phyloP scores from a whole-genome alignment of 2,329 filamentous ascomycete species.

The Epichloe typhina region DNA sequence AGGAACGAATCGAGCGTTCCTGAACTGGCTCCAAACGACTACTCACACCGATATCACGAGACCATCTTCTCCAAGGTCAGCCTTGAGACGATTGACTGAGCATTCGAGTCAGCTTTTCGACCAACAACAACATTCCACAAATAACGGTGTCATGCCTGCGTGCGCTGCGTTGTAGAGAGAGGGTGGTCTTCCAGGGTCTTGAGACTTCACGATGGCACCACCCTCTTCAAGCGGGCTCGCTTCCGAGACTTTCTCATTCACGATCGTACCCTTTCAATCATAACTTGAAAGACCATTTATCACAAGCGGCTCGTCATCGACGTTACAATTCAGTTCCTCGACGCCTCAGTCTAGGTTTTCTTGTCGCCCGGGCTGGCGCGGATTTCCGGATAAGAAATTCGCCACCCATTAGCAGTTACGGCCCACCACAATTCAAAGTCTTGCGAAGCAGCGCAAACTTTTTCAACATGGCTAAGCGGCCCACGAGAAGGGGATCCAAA shows the following conservation, averaged over 20 bases:
- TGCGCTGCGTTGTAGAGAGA: conserved; percentile 41
- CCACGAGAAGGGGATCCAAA: conserved; percentile 9
- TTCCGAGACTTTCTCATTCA: neutral
- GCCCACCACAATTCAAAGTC: neutral
- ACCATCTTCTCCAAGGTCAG: neutral
- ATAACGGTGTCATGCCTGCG: conserved; percentile 15
- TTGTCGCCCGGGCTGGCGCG: neutral
- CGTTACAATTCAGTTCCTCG: neutral
- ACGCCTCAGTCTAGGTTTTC: neutral
- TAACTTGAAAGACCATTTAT: neutral
- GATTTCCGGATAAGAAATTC: neutral
- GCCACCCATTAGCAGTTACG: neutral
- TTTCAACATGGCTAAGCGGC: conserved; percentile 13
- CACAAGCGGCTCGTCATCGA: neutral
- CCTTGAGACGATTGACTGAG: neutral
- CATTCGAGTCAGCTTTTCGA: neutral
- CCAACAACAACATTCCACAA: conserved; percentile 3
- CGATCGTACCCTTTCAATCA: neutral
- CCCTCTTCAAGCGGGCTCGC: conserved; percentile 33
- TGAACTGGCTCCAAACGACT: too few species aligned
- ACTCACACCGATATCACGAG: conserved; percentile 1
- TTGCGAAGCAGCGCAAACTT: neutral
- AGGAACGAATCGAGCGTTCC: neutral
- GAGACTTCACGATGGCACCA: conserved; percentile 41
- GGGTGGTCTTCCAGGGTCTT: conserved; percentile 24